Evolutionary conservation across 116 monocot species (phyloP), one percentile per base, ranked within the genome.

Genomic region (Dioscorea cayenensis): DNA sequence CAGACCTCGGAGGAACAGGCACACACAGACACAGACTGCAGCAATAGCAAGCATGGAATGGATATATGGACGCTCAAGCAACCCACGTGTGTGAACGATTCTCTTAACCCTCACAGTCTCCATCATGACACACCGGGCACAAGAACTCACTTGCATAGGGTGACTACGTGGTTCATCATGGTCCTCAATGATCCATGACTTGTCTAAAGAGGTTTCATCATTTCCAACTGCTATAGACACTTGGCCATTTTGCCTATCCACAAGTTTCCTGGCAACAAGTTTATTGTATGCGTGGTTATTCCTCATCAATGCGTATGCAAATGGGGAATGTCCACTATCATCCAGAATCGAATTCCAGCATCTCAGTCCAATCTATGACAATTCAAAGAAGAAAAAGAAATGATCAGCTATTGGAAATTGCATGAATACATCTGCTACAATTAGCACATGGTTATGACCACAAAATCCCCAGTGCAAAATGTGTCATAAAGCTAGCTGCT

Each of bases 21-120:
- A 92, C 27, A 97, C 93, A 73, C 97, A 97, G 23, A 93, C 97
- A 67, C 97, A 97, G 14, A 97, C 97, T 1, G 93, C 97, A 27
- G 97, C 97, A 62, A 97, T 90, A 10, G 88, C 93, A 25, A 97
- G 86, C 79, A 97, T 83, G 0, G 97, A 88, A 32, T 86, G 84
- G 48, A 90, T 72, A 48, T 84, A 90, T 0, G 97, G 97, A 6
- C 86, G 80, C 4, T 50, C 67, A 16, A 97, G 84, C 20, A 92
- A 74, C 17, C 90, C 90, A 28, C 72, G 76, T 6, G 71, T 36
- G 9, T 66, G 84, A 13, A 62, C 14, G 1, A 75, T 65, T 17
- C 65, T 68, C 19, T 50, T 71, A 10, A 70, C 64, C 51, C 62
- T 28, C n/a, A 60, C 68, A 3, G 43, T 69, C 29, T 77, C 83